phyloP scores from a whole-genome alignment of 306 rosid genomes.

The Argentina anserina region DNA sequence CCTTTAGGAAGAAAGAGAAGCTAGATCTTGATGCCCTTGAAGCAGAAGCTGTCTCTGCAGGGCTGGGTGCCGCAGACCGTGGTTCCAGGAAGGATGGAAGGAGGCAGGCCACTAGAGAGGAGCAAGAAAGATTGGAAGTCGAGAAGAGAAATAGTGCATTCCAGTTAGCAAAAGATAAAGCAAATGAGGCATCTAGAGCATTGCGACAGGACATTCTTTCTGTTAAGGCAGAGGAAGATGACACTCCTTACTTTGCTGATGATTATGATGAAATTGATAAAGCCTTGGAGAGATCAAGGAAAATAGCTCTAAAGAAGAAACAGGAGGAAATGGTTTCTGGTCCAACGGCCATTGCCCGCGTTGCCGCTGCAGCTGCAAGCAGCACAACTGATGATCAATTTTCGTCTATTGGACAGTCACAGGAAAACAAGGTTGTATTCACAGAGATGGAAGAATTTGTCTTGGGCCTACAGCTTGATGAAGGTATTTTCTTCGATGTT shows the following conservation, averaged over 20 bases:
- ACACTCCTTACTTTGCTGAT: constrained; percentile 51
- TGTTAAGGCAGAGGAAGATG: constrained; percentile 56
- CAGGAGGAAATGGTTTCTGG: constrained; percentile 57
- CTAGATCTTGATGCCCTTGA: constrained; percentile 88
- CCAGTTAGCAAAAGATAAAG: constrained; percentile 82
- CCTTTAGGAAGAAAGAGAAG: constrained; percentile 88
- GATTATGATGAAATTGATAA: constrained; percentile 87
- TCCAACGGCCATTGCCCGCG: constrained; percentile 70
- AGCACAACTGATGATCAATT: constrained; percentile 52
- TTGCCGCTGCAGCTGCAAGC: constrained; percentile 51
- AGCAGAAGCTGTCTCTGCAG: constrained; percentile 88
- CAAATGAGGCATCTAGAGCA: constrained; percentile 82
- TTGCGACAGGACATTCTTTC: constrained; percentile 53
- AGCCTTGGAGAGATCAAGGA: constrained; percentile 76
- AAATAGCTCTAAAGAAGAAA: constrained; percentile 67
- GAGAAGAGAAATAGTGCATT: constrained; percentile 76
- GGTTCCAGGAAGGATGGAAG: constrained; percentile 75
- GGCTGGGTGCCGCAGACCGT: constrained; percentile 86
- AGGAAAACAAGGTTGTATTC: constrained; percentile 79
- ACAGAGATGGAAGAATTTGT: constrained; percentile 99
- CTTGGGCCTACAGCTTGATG: constrained; percentile 91
- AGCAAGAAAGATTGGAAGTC: constrained; percentile 73
- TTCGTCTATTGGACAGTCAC: constrained; percentile 50
- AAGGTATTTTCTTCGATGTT: constrained; percentile 47
- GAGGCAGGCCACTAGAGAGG: constrained; percentile 63